Percentiles rank a stretch among this genome's conserved stretches.
phyloP scores from a whole-genome alignment of 192 early-diverging fungal species.

The Ambispora gerdemannii region DNA sequence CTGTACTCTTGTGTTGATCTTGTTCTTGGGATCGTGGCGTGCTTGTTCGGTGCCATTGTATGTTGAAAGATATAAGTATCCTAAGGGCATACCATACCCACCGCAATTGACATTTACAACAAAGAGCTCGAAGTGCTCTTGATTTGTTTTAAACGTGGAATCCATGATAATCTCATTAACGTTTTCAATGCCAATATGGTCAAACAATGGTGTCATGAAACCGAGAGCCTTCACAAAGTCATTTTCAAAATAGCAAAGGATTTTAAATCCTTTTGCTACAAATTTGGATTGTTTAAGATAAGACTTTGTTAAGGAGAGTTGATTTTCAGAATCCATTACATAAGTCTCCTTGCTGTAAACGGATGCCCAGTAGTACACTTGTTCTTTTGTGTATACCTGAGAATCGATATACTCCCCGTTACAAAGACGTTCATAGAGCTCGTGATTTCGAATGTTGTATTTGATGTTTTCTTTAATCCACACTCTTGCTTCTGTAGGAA shows the following conservation, averaged over 20 bases:
- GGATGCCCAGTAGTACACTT: no score
- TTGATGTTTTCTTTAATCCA: no score
- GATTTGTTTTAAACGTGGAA: background rate
- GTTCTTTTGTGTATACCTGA: no score
- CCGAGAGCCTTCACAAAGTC: background rate
- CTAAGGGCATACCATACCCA: background rate
- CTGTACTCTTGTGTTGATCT: background rate
- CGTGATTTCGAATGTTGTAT: background rate
- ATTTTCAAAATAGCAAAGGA: constrained; percentile 9
- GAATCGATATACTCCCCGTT: no score
- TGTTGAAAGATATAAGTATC: constrained; percentile 2
- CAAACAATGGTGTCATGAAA: background rate
- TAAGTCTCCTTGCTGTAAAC: constrained; percentile 8
- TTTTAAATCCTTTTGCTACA: no score
- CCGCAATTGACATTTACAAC: no score
- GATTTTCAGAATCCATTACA: constrained; percentile 5
- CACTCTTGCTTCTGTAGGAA: no score
- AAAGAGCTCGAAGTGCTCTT: constrained; percentile 1
- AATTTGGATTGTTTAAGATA: background rate
- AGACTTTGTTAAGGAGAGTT: background rate
- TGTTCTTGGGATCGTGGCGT: constrained; percentile 8
- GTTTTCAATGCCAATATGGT: background rate
- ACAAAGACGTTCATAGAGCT: background rate
- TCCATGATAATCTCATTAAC: no score
- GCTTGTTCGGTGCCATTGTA: no score